Percentiles rank a stretch among this genome's conserved stretches.
Evolutionary conservation across 371 early-diverging fungal species (phyloP).

Genomic region (Mortierella sp.): DNA sequence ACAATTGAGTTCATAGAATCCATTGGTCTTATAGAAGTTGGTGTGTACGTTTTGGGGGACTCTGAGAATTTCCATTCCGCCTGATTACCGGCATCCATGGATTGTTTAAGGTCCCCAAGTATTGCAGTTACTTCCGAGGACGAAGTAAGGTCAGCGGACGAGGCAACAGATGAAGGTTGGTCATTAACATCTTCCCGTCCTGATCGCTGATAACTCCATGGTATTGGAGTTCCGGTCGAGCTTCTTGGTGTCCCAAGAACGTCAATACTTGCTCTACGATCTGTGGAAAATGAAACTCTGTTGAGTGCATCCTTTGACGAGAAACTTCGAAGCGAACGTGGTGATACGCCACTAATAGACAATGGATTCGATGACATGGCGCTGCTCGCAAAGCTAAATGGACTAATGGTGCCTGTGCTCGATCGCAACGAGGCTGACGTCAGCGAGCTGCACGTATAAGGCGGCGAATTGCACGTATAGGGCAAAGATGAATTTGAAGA

Average conservation of each 20-base stretch:
- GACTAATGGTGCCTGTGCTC: constrained; percentile 8
- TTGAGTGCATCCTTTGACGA: constrained; percentile 19
- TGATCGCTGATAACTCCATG: background rate
- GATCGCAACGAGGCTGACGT: constrained; percentile 11
- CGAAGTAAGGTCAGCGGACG: background rate
- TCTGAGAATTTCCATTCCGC: constrained; percentile 13
- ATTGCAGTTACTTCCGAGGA: background rate
- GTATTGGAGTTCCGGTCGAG: background rate
- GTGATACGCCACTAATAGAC: constrained; percentile 5
- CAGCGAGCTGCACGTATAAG: background rate
- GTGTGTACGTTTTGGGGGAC: constrained; percentile 26
- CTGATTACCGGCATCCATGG: background rate
- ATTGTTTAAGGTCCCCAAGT: background rate
- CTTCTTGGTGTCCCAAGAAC: background rate
- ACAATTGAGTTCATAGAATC: constrained; percentile 9
- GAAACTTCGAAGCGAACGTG: constrained; percentile 15
- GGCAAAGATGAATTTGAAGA: background rate
- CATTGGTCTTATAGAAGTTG: background rate
- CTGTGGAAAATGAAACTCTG: background rate
- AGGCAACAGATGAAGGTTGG: background rate
- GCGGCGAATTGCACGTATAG: constrained; percentile 1
- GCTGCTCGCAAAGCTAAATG: constrained; percentile 6
- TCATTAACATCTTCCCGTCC: background rate
- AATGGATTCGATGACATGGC: background rate
- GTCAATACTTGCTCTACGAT: background rate